A percentile compares a stretch with the other conserved stretches of the same genome.
Evolutionary conservation across 2,329 filamentous ascomycete genomes (phyloP).

Genomic region (Hawksworthiomyces lignivorus): DNA sequence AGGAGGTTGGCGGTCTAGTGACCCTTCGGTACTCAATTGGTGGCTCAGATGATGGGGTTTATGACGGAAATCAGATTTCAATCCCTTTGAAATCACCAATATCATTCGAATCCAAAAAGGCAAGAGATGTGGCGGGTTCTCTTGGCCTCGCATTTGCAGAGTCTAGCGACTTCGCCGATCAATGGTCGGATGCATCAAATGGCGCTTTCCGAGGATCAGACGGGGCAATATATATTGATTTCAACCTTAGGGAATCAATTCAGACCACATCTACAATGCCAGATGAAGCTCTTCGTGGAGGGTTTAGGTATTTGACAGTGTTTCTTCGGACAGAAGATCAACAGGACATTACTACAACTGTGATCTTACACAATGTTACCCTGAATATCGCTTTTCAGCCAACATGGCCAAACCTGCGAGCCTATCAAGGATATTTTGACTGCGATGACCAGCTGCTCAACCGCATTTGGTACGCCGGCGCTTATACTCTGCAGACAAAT

Average conservation of each 20-base stretch:
- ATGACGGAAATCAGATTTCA: no score
- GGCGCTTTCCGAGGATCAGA: conserved; percentile 35
- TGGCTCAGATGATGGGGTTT: no score
- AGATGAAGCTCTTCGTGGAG: conserved; percentile 36
- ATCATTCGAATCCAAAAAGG: no score
- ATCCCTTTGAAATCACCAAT: no score
- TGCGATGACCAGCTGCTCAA: conserved; percentile 44
- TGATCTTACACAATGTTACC: conserved; percentile 25
- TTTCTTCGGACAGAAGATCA: conserved; percentile 22
- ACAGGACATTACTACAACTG: not conserved
- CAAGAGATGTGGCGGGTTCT: conserved; percentile 25
- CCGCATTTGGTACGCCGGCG: conserved; percentile 44
- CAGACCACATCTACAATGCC: conserved; percentile 34
- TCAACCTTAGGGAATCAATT: no score
- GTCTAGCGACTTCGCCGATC: conserved; percentile 38
- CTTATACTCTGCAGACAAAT: conserved; percentile 35
- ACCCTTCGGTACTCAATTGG: conserved; percentile 42
- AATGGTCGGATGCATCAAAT: conserved; percentile 40
- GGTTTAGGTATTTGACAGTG: conserved; percentile 46
- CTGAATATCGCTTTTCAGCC: conserved; percentile 32
- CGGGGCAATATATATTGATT: conserved; percentile 37
- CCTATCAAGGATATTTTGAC: conserved; percentile 48
- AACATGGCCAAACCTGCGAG: conserved; percentile 37
- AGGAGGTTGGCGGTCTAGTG: conserved; percentile 49
- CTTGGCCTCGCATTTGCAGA: conserved; percentile 41